These are phyloP conservation scores for Groenewaldozyma sp. DNA, from an alignment of 1,139 yeast species.

Conservation along the genomic window DNA sequence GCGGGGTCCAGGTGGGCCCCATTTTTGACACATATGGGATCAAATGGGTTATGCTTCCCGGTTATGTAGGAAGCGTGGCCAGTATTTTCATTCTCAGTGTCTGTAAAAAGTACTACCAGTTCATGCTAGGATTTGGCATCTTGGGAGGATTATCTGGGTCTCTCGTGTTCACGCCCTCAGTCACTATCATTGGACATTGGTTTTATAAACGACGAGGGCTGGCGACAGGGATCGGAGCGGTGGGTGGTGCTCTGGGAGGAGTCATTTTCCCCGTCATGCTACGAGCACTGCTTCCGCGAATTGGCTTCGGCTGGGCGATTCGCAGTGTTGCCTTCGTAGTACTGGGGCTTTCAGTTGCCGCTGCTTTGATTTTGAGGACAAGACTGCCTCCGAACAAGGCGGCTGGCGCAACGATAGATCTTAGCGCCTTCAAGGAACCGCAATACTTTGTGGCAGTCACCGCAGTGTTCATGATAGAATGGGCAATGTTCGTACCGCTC, in stretches of 20 bases:
- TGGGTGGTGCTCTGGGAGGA: slow-evolving; percentile 59
- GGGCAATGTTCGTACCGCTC: slow-evolving; percentile 41
- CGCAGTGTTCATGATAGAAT: slow-evolving; percentile 41
- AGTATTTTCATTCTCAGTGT: slow-evolving; percentile 49
- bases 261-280: slow-evolving; percentile 49
- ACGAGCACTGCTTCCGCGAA: slow-evolving; percentile 35
- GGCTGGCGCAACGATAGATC: slow-evolving; percentile 29
- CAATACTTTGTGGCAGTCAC: slow-evolving; percentile 34
- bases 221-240: slow-evolving; percentile 49
- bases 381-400: slow-evolving; percentile 26
- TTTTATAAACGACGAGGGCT: slow-evolving; percentile 46
- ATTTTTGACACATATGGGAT: slow-evolving; percentile 41
- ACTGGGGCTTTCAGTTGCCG: slow-evolving; percentile 31
- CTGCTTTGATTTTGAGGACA: slow-evolving; percentile 38
- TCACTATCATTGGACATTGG: slow-evolving; percentile 57
- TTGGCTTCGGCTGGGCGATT: slow-evolving; percentile 58
- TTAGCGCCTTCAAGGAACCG: slow-evolving; percentile 36
- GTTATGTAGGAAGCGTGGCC: slow-evolving; percentile 37
- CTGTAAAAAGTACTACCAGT: slow-evolving; percentile 46
- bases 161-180: slow-evolving; percentile 47
- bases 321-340: slow-evolving; percentile 46
- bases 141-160: slow-evolving; percentile 51
- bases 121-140: slow-evolving; percentile 49
- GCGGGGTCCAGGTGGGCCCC: slow-evolving; percentile 55
- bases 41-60: slow-evolving; percentile 30